Percentiles rank a stretch among this genome's conserved stretches.
Conservation (phyloP, 2,329 filamentous ascomycete genomes). For the Apiospora hydei region DNA sequence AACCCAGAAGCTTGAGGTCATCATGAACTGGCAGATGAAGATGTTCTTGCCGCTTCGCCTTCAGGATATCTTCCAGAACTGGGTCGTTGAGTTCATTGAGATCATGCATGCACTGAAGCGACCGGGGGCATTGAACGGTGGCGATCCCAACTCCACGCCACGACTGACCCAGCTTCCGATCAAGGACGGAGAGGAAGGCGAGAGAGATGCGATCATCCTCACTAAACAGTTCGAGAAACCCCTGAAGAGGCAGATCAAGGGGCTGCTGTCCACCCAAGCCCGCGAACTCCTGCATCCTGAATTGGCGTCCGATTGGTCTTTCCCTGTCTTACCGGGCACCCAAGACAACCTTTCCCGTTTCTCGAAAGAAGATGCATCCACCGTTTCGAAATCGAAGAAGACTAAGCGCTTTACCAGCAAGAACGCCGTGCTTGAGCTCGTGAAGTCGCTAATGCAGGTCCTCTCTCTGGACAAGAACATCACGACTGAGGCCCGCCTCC, state of each 20-base stretch:
- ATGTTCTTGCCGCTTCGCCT: constrained; percentile 84
- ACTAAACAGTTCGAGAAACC: constrained; percentile 88
- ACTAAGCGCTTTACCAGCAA: constrained; percentile 44
- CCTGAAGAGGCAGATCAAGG: constrained; percentile 84
- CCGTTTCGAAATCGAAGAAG: constrained; percentile 27
- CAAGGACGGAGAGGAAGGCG: constrained; percentile 65
- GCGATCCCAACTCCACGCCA: constrained; percentile 58
- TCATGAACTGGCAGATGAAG: constrained; percentile 98
- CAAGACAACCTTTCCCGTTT: constrained; percentile 58
- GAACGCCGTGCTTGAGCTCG: constrained; percentile 87
- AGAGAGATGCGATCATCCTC: constrained; percentile 71
- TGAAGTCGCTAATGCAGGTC: constrained; percentile 93
- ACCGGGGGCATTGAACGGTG: constrained; percentile 52
- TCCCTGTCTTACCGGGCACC: constrained; percentile 80
- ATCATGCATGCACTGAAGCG: constrained; percentile 90
- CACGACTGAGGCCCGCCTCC: constrained; percentile 82
- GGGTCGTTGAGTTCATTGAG: constrained; percentile 93
- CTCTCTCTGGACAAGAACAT: constrained; percentile 91
- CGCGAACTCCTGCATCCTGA: constrained; percentile 90
- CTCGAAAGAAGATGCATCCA: constrained; percentile 30
- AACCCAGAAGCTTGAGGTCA: constrained; percentile 81
- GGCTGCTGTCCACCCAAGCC: constrained; percentile 84
- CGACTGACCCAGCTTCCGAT: constrained; percentile 65
- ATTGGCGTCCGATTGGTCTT: constrained; percentile 84
- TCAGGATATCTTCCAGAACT: constrained; percentile 86